Percentiles rank a stretch among this genome's conserved stretches.
Evolutionary conservation across 768 basidiomycete species (phyloP).

Genomic region (Tylopilus balloui): DNA sequence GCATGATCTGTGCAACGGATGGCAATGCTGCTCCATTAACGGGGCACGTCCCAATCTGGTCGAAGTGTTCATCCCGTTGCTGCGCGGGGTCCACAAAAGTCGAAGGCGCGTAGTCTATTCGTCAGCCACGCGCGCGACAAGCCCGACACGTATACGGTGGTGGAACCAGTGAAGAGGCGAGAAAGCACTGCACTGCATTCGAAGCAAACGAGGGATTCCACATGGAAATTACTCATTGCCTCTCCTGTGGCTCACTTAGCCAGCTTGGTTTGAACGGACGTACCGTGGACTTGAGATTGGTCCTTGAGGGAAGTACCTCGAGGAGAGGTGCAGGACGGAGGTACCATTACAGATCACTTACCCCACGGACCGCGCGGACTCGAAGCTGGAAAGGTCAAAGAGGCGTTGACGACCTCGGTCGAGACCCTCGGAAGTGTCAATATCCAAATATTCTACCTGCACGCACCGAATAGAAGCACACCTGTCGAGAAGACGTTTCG

Average conservation of each 20-base stretch:
- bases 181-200: no score
- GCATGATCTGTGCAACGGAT: not conserved
- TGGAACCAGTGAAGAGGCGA: constrained; percentile 15
- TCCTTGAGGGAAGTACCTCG: constrained; percentile 4
- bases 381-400: not conserved
- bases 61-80: constrained; percentile 1
- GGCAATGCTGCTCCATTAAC: not conserved
- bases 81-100: constrained; percentile 11
- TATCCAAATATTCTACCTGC: constrained; percentile 7
- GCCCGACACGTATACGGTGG: constrained; percentile 13
- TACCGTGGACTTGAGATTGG: constrained; percentile 16
- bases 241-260: constrained; percentile 6
- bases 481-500: constrained; percentile 45
- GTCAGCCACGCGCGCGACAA: constrained; percentile 12
- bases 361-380: constrained; percentile 10
- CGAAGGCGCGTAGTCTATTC: constrained; percentile 17
- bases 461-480: constrained; percentile 40
- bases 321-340: not conserved
- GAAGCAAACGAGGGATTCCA: no score
- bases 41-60: constrained; percentile 20
- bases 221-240: not conserved
- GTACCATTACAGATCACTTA: constrained; percentile 31
- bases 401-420: not conserved
- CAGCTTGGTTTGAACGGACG: constrained; percentile 14
- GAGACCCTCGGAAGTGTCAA: constrained; percentile 1